These are phyloP conservation scores for Mycena albidolilacea DNA, from an alignment of 768 basidiomycete species.

Conservation along the genomic window DNA sequence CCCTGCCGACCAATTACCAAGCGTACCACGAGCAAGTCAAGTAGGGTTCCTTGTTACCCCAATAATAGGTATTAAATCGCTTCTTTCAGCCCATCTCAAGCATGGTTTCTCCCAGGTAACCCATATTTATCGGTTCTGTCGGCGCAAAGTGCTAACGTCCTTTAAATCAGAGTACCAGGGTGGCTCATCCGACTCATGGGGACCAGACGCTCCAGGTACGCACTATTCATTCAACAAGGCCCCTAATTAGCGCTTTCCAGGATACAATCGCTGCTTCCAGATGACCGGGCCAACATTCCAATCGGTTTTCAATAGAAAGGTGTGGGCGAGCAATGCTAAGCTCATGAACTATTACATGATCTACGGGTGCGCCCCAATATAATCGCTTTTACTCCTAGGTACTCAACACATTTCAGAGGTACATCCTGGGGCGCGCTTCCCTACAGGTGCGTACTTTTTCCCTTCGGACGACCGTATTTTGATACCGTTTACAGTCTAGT, in stretches of 20 bases:
- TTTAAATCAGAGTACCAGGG: slow-evolving; percentile 69
- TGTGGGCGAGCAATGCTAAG: slow-evolving; percentile 89
- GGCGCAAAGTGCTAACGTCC: slow-evolving; percentile 14
- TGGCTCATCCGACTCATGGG: slow-evolving; percentile 89
- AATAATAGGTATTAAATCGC: neutral
- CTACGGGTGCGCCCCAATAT: slow-evolving; percentile 68
- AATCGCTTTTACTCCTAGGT: neutral
- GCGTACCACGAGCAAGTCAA: slow-evolving; percentile 69
- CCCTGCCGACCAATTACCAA: slow-evolving; percentile 74
- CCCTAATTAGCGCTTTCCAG: slow-evolving; percentile 45
- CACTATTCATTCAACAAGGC: neutral
- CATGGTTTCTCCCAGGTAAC: slow-evolving; percentile 80
- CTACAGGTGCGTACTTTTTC: slow-evolving; percentile 74
- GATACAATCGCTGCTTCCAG: slow-evolving; percentile 74
- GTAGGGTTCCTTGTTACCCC: neutral
- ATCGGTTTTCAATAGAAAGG: slow-evolving; percentile 83
- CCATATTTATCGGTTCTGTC: neutral
- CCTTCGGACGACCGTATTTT: neutral
- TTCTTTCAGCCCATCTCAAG: slow-evolving; percentile 58
- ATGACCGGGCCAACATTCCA: slow-evolving; percentile 83
- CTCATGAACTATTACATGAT: slow-evolving; percentile 90
- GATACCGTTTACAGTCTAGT: slow-evolving; percentile 30
- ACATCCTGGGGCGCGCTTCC: slow-evolving; percentile 90
- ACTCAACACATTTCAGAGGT: slow-evolving; percentile 61
- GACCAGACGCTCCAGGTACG: slow-evolving; percentile 75